phyloP scores from a whole-genome alignment of 495 filamentous ascomycete species.

The Bacidia rubella region DNA sequence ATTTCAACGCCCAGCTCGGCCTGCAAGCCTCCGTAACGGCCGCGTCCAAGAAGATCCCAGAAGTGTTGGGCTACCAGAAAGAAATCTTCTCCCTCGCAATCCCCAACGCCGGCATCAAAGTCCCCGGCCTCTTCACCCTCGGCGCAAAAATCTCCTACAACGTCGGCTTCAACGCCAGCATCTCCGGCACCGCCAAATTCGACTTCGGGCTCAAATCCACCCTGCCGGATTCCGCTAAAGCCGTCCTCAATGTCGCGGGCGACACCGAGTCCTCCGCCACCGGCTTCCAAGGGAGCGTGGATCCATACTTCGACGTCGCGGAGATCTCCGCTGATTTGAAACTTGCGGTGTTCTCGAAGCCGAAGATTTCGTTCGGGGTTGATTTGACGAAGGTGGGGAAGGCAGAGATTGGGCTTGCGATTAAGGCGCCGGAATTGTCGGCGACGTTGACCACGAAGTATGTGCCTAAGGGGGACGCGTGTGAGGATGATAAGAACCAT shows the following conservation, averaged over 20 bases:
- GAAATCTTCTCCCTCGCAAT: conserved; percentile 19
- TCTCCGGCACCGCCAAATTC: conserved; percentile 19
- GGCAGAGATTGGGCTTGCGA: conserved; percentile 17
- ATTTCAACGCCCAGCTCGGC: conserved; percentile 20
- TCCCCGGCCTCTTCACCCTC: conserved; percentile 21
- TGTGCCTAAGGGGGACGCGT: conserved; percentile 15
- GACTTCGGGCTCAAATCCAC: conserved; percentile 20
- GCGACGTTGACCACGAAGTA: conserved; percentile 16
- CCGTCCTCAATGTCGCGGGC: conserved; percentile 15
- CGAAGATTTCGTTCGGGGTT: conserved; percentile 22
- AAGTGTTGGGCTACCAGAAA: conserved; percentile 9
- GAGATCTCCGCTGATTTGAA: conserved; percentile 14
- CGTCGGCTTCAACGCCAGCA: conserved; percentile 17
- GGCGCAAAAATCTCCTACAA: conserved; percentile 21
- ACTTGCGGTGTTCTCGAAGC: conserved; percentile 21
- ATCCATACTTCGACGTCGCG: conserved; percentile 19
- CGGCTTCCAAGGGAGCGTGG: conserved; percentile 19
- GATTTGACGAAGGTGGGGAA: conserved; percentile 20
- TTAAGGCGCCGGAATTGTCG: conserved; percentile 19
- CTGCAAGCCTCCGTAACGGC: conserved; percentile 20
- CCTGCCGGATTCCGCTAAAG: conserved; percentile 21
- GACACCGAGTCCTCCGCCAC: conserved; percentile 14
- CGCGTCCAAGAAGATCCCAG: background rate
- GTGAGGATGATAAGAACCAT: conserved; percentile 10
- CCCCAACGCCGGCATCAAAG: conserved; percentile 19